Percentiles rank a stretch among this genome's conserved stretches.
These are phyloP conservation scores for Scedosporium dehoogii DNA, from an alignment of 2,329 filamentous ascomycete genomes.

Conservation along the genomic window DNA sequence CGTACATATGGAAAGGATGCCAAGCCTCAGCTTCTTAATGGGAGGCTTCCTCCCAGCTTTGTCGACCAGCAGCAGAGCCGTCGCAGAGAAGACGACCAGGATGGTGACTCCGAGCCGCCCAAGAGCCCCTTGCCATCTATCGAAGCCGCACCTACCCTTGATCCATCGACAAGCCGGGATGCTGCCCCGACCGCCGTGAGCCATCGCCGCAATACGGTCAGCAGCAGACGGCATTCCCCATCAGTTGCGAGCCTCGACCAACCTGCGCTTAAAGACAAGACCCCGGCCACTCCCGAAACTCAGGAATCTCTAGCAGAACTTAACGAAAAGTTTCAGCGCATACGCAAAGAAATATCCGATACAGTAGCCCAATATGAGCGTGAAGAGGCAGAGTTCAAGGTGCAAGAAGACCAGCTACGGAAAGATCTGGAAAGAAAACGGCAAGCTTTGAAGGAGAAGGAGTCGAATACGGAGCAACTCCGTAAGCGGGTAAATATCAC, in stretches of 20 bases:
- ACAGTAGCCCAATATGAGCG: conserved; percentile 58
- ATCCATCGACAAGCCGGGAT: conserved; percentile 58
- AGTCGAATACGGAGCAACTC: conserved; percentile 77
- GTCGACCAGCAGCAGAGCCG: conserved; percentile 38
- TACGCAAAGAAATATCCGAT: conserved; percentile 77
- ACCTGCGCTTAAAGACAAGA: conserved; percentile 29
- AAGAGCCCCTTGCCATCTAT: conserved; percentile 43
- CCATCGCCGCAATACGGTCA: conserved; percentile 46
- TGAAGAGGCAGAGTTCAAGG: conserved; percentile 61
- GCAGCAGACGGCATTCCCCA: conserved; percentile 68
- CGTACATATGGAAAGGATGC: conserved; percentile 62
- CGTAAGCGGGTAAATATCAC: conserved; percentile 71
- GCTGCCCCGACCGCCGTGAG: conserved; percentile 32
- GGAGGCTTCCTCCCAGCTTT: conserved; percentile 46
- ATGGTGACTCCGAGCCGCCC: conserved; percentile 34
- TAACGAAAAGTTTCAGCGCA: conserved; percentile 68
- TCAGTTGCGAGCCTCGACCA: conserved; percentile 50
- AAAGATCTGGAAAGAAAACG: conserved; percentile 72
- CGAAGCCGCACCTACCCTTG: conserved; percentile 52
- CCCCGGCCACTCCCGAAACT: neutral
- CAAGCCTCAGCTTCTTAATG: conserved; percentile 48
- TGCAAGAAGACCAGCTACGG: conserved; percentile 56
- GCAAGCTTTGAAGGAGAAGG: conserved; percentile 74
- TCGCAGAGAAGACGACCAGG: conserved; percentile 28
- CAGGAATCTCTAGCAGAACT: conserved; percentile 57